Base-by-base conservation (phyloP, 805 yeast species). In the Saccharomycopsis fermentans region DNA sequence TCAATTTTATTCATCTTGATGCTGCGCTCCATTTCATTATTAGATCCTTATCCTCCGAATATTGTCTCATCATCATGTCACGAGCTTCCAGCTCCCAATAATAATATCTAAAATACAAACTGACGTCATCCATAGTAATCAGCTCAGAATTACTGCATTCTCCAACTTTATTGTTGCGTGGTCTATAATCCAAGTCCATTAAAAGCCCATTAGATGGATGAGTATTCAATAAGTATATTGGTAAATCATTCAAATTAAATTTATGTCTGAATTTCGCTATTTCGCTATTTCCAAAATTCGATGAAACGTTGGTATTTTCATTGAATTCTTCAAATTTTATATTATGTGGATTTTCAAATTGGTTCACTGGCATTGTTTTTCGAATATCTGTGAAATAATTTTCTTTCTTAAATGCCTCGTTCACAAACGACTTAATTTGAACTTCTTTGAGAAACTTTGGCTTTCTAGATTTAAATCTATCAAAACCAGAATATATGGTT, bases 281-380 rank as follows among this genome's bases (percentile, higher is more conserved):
- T 21, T 43, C 50, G 3, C 24, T 27, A 11, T 43, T 19, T 11
- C 14, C n/a, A 16, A 24, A 43, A 43, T 43, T 43, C 24, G 29
- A 24, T 3, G 50, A 43, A 8, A 43, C 17, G 29, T 43, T 43
- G 4, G 26, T n/a, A 21, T 43, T 43, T 5, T 43, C 29, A 43
- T 43, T 43, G 12, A 43, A 14, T 8, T 27, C 17, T 6, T 9
- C 17, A 21, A 43, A 43, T 9, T 6, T 43, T 6, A 43, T 43
- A 43, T 43, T 43, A 43, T 43, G 50, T 4, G 29, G 50, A 21
- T 43, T 43, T 43, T 43, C 50, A 21, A 43, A 43, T 21, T 5
- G 74, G 74, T 73, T 66, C 76, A 35, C 67, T 80, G 53, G 80
- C 80, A 1, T 74, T 70, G 26, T 43, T 21, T 16, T 43, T 43